These are phyloP conservation scores for Senna tora DNA, from an alignment of 306 rosid genomes.

Conservation along the genomic window DNA sequence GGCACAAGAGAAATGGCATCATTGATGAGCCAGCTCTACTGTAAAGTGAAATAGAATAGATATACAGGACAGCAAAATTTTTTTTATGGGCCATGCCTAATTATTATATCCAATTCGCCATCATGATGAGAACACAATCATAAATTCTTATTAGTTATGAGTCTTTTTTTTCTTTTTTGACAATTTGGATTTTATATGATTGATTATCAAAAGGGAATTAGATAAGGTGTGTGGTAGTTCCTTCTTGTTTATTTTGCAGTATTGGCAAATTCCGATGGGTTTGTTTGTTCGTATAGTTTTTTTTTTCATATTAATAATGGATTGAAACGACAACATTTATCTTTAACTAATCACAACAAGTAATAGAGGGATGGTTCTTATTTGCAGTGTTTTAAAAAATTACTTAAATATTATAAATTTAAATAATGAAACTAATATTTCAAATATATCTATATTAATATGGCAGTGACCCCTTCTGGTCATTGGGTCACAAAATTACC, in stretches of 20 bases:
- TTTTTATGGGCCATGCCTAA: constrained; percentile 54
- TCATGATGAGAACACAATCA: constrained; percentile 34
- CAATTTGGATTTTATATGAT: constrained; percentile 23
- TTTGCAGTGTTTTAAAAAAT: no score
- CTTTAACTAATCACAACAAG: no score
- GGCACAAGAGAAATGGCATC: no score
- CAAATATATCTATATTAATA: no score
- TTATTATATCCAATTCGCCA: constrained; percentile 39
- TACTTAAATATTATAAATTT: no score
- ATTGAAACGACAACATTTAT: background rate
- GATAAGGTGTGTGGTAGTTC: background rate
- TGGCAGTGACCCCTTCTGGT: no score
- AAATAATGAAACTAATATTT: no score
- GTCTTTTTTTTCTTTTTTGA: constrained; percentile 49
- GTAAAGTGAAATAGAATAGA: constrained; percentile 33
- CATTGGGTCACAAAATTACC: no score
- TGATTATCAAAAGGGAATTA: constrained; percentile 22
- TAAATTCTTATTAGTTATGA: constrained; percentile 32
- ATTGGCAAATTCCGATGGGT: background rate
- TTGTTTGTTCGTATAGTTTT: background rate
- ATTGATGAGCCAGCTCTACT: constrained; percentile 42
- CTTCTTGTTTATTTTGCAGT: background rate
- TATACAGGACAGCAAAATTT: constrained; percentile 34
- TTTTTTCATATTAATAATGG: background rate
- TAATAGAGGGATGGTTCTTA: no score